Base-by-base conservation (phyloP, 176 grass and related monocot genomes). In the Oryza brachyantha region DNA sequence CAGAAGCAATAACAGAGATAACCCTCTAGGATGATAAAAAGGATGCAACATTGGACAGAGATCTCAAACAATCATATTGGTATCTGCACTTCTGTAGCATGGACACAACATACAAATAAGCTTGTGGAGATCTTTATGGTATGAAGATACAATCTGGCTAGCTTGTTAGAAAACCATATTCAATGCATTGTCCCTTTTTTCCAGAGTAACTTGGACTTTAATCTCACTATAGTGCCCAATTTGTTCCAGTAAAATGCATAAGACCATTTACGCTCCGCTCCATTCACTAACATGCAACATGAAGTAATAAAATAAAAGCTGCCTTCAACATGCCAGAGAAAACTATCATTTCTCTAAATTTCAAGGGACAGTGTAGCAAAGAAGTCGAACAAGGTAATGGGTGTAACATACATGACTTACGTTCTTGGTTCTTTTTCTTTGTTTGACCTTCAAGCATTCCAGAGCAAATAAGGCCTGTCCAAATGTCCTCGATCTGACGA, bases 71-170 rank as follows among this genome's bases (percentile, higher is more conserved):
- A 62, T 35, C 14, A 2, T 26, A 81, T 0, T 50, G 10, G 64
- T 64, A 81, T 64, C 31, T 31, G 79, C 72, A 34, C 32, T n/a
- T n/a, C n/a, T n/a, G n/a, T n/a, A n/a, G n/a, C 42, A 77, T 70
- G 77, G 39, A 1, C 12, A 13, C 48, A 57, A 16, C 29, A 1
- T 11, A 13, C 48, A 57, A 16, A 29, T 35, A 40, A 25, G 35
- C 46, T 21, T 8, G 12, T 57, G 40, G 42, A 73, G 34, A 59
- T 73, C 12, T 85, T 25, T 55, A 11, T 58, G 76, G 37, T 28
- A 65, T 58, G 36, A 79, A 65, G 25, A 59, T 68, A 73, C 12
- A 68, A 29, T 24, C 10, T 62, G 5, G 19, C 63, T 34, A n/a
- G 46, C 29, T 64, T 64, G 35, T 26, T 73, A 27, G 7, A 74